Base-by-base conservation (phyloP, 192 early-diverging fungal genomes). In the Ambispora gerdemannii region DNA sequence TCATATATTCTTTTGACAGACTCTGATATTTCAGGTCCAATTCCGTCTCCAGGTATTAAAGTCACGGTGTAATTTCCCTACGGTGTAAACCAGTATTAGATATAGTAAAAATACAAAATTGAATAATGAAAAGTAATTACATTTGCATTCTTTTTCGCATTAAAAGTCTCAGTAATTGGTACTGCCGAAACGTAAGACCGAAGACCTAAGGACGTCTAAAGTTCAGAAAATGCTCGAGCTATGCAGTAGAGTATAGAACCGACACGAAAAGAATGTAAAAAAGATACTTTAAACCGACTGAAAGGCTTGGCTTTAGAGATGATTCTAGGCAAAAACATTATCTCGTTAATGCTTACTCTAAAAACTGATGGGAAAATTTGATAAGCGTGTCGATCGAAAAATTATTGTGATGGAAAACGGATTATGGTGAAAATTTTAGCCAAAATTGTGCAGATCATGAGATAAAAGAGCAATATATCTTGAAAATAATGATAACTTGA, bases 31-130 rank as follows among this genome's bases (percentile, higher is more conserved):
- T 98, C 97, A 2, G 97, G 97, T 34, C 97, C 97, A 69, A 98
- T 98, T 65, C 96, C 96, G 79, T 98, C 96, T 66, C 96, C 96
- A 19, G 97, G 95, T 72, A 98, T 97, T 68, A 98, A 80, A 58
- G 95, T 96, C 61, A 97, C 95, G 56, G 78, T 80, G 81, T 90
- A 92, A 85, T 91, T 92, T 67, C 91, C 91, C 81, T 86, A 72
- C 27, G 52, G 59, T 34, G 25, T 51, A 43, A n/a, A 35, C n/a
- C 33, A 13, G 31, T 32, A 50, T 50, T 43, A 15, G 34, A n/a
- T 3, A 35, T 17, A 15, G 50, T 3, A 4, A 56, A 15, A 36
- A 50, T 3, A 24, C 50, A 13, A 32, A n/a, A 15, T 25, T 15
- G 24, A 49, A 20, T 25, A n/a, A 22, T 20, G 32, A 34, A 32